These are phyloP conservation scores for Candida silvatica DNA, from an alignment of 805 yeast genomes.

Conservation along the genomic window DNA sequence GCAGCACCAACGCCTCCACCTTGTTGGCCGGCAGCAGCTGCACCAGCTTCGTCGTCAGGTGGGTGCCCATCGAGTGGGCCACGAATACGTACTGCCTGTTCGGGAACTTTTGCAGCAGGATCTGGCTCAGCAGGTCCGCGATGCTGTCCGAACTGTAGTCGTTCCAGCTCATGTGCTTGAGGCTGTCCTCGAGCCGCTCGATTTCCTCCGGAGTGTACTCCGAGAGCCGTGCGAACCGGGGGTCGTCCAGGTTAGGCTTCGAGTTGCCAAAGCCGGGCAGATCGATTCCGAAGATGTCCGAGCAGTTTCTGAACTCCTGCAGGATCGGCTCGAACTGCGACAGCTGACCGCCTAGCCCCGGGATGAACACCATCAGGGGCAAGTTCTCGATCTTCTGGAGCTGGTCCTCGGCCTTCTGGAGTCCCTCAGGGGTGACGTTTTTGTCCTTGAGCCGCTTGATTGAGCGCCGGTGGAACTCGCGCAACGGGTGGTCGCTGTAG, in stretches of 20 bases:
- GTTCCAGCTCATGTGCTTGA: constrained; percentile 26
- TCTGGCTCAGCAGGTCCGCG: constrained; percentile 29
- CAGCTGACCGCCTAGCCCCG: constrained; percentile 87
- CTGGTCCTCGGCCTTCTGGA: constrained; percentile 14
- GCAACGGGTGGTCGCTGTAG: constrained; percentile 44
- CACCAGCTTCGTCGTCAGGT: constrained; percentile 32
- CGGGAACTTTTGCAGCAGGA: constrained; percentile 31
- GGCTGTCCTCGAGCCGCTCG: constrained; percentile 17
- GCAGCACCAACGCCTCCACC: constrained; percentile 38
- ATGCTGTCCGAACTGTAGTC: constrained; percentile 36
- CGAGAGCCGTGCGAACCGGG: constrained; percentile 15
- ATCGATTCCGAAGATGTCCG: constrained; percentile 64
- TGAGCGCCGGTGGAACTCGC: constrained; percentile 24
- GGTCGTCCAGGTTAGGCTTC: constrained; percentile 14
- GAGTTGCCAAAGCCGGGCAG: constrained; percentile 83
- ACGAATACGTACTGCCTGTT: constrained; percentile 35
- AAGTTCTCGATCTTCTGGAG: constrained; percentile 31
- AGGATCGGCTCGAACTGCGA: constrained; percentile 76
- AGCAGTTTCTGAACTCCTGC: constrained; percentile 51
- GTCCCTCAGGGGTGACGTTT: constrained; percentile 8
- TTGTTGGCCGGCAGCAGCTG: constrained; percentile 27
- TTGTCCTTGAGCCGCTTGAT: constrained; percentile 8
- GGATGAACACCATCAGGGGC: constrained; percentile 63
- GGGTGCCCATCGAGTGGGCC: constrained; percentile 54
- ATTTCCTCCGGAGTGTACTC: constrained; percentile 13